Evolutionary conservation across 108 stramenopile species (phyloP).

Genomic region (Aurantiochytrium sp.): DNA sequence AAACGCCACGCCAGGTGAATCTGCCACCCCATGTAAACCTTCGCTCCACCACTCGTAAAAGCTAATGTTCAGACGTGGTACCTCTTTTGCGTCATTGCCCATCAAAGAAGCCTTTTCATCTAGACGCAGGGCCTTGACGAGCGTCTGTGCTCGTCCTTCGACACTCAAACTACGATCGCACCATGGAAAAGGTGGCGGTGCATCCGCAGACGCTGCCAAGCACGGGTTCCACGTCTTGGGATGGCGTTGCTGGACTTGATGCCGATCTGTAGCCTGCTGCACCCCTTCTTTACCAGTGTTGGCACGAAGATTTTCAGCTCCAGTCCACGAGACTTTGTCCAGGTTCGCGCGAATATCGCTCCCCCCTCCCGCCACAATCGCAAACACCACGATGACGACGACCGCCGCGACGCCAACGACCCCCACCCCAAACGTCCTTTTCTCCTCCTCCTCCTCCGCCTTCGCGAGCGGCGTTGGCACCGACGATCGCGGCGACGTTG

Average conservation of each 20-base stretch:
- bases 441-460: no score
- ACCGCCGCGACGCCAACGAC: no score
- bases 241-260: neutral
- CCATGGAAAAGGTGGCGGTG: neutral
- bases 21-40: slow-evolving; percentile 25
- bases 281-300: no score
- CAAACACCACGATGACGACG: no score
- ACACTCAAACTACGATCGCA: neutral
- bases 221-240: slow-evolving; percentile 11
- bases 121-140: neutral
- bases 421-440: no score
- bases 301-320: no score
- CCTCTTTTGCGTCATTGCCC: neutral
- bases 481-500: no score
- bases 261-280: no score
- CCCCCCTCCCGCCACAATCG: no score
- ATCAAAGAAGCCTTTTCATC: slow-evolving; percentile 1
- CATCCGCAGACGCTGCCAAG: neutral
- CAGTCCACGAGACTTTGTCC: no score
- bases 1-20: slow-evolving; percentile 20
- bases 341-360: no score
- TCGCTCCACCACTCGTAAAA: slow-evolving; percentile 30
- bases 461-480: no score
- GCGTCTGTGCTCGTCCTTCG: neutral
- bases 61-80: neutral